Evolutionary conservation across 1,284 basidiomycete species (phyloP), one percentile per base, ranked within the genome.

Genomic region (Puccinia coronata): DNA sequence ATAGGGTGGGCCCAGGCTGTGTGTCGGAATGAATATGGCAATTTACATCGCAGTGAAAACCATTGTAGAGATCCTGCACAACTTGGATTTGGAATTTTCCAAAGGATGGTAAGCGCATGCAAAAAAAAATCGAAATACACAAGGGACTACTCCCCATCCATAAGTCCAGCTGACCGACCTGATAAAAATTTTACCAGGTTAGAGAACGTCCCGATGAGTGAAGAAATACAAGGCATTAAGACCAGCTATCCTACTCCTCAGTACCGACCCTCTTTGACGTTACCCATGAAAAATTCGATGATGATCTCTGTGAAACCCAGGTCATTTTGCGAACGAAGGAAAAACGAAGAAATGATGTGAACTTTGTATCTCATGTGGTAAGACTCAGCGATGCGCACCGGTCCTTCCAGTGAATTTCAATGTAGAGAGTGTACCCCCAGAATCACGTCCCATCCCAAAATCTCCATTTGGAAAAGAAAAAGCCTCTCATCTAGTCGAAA

Each of bases 1-100:
- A 79, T 47, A 82, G 51, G 74, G 53, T 23, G 81, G 81, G 59
- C 72, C 81, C n/a, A 57, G 81, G 43, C 36, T 71, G 36, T 82
- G 81, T 25, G n/a, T 78, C 6, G 81, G 81, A 20, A 70, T 71
- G 63, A 82, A 71, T 39, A 55, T 78, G 72, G 61, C 81, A 1
- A 55, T 71, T 12, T 69, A 71, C 43, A 20, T 70, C n/a, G n/a
- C 1, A 6, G 57, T 82, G 6, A 49, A 75, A 55, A 39, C 63
- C n/a, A 67, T 57, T 20, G 81, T 76, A 8, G 61, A 65, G 53
- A 61, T 82, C 0, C 39, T 82, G 11, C 53, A 39, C 25, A 67
- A 70, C 3, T 82, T 49, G 49, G 74, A 82, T 23, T 20, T 82
- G 20, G 65, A 81, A 31, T 81, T 80, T 63, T 63, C 39, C 20